A percentile compares a stretch with the other conserved stretches of the same genome.
Conservation (phyloP, 805 yeast genomes). For the Schwanniomyces polymorphus region DNA sequence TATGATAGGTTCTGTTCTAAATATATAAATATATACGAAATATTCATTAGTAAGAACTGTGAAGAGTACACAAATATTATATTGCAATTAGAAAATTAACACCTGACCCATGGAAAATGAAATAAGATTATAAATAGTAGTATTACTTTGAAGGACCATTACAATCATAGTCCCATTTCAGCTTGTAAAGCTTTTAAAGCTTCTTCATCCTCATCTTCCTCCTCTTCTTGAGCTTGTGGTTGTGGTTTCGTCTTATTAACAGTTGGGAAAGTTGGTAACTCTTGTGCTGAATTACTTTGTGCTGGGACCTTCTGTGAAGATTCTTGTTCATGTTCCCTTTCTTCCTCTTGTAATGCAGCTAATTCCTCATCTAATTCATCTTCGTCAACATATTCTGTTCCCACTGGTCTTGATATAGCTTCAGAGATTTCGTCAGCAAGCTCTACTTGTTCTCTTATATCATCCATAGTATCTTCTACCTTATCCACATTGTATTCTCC, state of each 20-base stretch:
- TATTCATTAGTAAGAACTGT: background rate
- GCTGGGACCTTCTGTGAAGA: conserved; percentile 12
- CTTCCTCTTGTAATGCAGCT: conserved; percentile 84
- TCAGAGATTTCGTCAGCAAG: conserved; percentile 93
- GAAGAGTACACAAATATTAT: background rate
- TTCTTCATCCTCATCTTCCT: conserved; percentile 79
- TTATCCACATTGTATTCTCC: conserved; percentile 93
- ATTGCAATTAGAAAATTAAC: background rate
- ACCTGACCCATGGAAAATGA: conserved; percentile 1
- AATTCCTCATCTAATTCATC: conserved; percentile 95
- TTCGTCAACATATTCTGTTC: conserved; percentile 77
- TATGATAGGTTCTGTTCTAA: background rate
- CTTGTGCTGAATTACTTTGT: conserved; percentile 22
- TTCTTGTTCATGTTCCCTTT: conserved; percentile 42
- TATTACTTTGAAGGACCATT: background rate
- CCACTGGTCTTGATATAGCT: conserved; percentile 92
- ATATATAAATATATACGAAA: background rate
- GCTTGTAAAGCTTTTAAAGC: conserved; percentile 81
- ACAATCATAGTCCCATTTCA: conserved; percentile 71
- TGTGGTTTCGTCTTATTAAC: conserved; percentile 44
- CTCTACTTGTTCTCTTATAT: conserved; percentile 94
- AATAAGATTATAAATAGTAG: conserved; percentile 1
- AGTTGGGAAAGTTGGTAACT: conserved; percentile 47
- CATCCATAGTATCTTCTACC: conserved; percentile 97
- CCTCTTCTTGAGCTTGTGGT: conserved; percentile 48